phyloP scores from a whole-genome alignment of 805 yeast species.

The Metschnikowia peoriensis region DNA sequence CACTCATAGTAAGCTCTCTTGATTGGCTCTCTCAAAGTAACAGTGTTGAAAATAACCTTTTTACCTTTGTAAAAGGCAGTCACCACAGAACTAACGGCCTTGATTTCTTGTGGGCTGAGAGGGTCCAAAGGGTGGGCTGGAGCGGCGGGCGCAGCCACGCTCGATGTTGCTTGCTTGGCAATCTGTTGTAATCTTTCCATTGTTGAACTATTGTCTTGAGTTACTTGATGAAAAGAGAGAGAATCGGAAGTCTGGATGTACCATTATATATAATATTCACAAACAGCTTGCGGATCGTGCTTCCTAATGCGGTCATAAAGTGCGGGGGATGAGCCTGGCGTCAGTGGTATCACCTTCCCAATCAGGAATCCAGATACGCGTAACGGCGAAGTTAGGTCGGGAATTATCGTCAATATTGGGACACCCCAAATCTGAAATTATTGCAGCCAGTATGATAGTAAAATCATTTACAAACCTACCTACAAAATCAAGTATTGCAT shows the following conservation, averaged over 20 bases:
- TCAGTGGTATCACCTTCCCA: slow-evolving; percentile 7
- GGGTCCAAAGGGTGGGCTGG: slow-evolving; percentile 75
- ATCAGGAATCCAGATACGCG: slow-evolving; percentile 11
- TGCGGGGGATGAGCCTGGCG: slow-evolving; percentile 1
- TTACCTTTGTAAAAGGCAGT: slow-evolving; percentile 47
- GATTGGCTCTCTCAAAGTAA: slow-evolving; percentile 69
- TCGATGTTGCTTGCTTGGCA: slow-evolving; percentile 59
- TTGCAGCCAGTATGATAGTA: too few relatives aligned
- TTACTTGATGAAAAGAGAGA: neutral
- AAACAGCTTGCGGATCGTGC: slow-evolving; percentile 11
- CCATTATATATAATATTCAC: slow-evolving; percentile 6
- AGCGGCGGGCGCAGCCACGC: slow-evolving; percentile 50
- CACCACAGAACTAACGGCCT: slow-evolving; percentile 52
- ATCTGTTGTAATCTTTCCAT: slow-evolving; percentile 70
- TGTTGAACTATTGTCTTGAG: neutral
- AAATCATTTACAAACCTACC: too few relatives aligned
- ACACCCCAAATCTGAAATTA: neutral
- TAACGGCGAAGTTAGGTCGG: neutral
- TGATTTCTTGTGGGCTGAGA: slow-evolving; percentile 60
- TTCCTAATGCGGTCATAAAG: slow-evolving; percentile 8
- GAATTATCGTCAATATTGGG: neutral
- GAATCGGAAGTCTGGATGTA: neutral
- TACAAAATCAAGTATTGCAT: too few relatives aligned
- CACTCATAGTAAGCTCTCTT: slow-evolving; percentile 62
- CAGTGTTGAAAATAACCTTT: slow-evolving; percentile 58